Evolutionary conservation across 768 basidiomycete species (phyloP).

Genomic region (Tricholoma flavovirens): DNA sequence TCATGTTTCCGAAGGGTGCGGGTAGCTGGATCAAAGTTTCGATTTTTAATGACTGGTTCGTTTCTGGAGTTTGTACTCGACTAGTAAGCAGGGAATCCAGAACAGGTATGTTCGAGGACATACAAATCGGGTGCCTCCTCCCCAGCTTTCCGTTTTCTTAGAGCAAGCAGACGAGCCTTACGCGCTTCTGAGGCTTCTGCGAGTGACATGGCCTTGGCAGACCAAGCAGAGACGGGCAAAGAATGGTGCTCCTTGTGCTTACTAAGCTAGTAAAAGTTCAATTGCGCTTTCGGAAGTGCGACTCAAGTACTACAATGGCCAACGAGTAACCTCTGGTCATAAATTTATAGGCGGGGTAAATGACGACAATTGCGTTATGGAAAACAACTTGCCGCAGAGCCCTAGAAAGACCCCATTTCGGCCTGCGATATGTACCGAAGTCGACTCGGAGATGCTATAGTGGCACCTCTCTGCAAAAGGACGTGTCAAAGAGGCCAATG

Average conservation of each 20-base stretch:
- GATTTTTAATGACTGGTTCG: slow-evolving; percentile 53
- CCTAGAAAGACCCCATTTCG: slow-evolving; percentile 11
- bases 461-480: slow-evolving; percentile 23
- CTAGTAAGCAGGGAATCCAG: neutral
- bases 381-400: slow-evolving; percentile 23
- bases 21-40: slow-evolving; percentile 90
- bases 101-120: slow-evolving; percentile 6
- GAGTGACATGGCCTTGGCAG: slow-evolving; percentile 41
- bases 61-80: slow-evolving; percentile 16
- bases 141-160: slow-evolving; percentile 68
- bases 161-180: slow-evolving; percentile 73
- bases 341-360: slow-evolving; percentile 1
- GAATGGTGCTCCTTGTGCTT: slow-evolving; percentile 15
- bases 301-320: no score
- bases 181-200: slow-evolving; percentile 75
- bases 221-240: no score
- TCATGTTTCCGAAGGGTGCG: slow-evolving; percentile 68
- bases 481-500: slow-evolving; percentile 30
- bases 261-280: slow-evolving; percentile 27
- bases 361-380: slow-evolving; percentile 27
- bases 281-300: no score
- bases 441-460: slow-evolving; percentile 18
- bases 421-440: slow-evolving; percentile 1
- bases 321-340: neutral
- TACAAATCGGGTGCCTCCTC: slow-evolving; percentile 36